phyloP scores from a whole-genome alignment of 78 protist species.

The Dictyostelium citrinum region DNA sequence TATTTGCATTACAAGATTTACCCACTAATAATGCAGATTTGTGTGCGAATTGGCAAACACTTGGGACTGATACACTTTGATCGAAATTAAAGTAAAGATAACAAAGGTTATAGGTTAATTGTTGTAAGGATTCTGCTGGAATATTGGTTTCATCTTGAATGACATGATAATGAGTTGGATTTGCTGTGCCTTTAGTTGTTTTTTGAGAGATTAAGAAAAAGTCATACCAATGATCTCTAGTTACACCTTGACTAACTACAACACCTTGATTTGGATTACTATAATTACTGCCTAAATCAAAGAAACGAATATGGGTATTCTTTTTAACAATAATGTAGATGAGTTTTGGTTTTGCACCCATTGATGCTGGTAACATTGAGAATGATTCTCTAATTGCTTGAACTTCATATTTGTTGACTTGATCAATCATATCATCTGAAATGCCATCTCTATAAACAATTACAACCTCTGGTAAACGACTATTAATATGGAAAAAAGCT shows the following conservation, averaged over 20 bases:
- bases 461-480: constrained; percentile 49
- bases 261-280: constrained; percentile 70
- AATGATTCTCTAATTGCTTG: background rate
- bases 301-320: constrained; percentile 64
- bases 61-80: constrained; percentile 52
- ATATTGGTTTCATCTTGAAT: constrained; percentile 14
- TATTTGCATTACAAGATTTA: constrained; percentile 10
- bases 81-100: background rate
- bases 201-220: constrained; percentile 55
- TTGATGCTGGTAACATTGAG: background rate
- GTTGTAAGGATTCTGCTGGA: background rate
- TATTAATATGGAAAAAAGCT: constrained; percentile 13
- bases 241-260: constrained; percentile 2
- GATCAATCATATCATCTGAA: constrained; percentile 73
- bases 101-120: constrained; percentile 26
- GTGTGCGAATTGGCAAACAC: constrained; percentile 77
- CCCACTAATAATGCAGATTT: constrained; percentile 72
- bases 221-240: constrained; percentile 34
- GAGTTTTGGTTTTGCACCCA: constrained; percentile 13
- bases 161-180: constrained; percentile 69
- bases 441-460: constrained; percentile 84
- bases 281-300: background rate
- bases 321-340: constrained; percentile 56
- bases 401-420: constrained; percentile 1
- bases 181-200: background rate